These are phyloP conservation scores for Crepidotus sp. DNA, from an alignment of 1,284 basidiomycete genomes.

Conservation along the genomic window DNA sequence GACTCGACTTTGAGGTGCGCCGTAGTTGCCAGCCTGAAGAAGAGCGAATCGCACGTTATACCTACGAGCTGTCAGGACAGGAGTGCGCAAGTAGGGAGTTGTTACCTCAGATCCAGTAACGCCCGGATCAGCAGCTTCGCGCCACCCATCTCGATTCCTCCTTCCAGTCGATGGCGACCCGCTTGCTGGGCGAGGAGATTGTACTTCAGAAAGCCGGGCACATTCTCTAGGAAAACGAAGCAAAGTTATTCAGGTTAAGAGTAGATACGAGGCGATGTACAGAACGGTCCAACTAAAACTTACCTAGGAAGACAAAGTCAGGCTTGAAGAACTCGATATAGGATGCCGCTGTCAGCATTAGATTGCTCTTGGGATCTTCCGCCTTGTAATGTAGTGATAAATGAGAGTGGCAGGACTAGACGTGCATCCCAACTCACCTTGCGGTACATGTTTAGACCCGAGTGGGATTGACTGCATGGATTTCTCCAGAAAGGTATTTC, in stretches of 20 bases:
- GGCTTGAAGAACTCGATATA: constrained; percentile 57
- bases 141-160: constrained; percentile 59
- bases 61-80: constrained; percentile 27
- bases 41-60: constrained; percentile 60
- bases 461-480: constrained; percentile 42
- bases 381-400: constrained; percentile 19
- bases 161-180: constrained; percentile 38
- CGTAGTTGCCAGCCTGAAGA: constrained; percentile 65
- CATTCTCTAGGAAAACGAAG: constrained; percentile 66
- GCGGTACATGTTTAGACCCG: constrained; percentile 47
- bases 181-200: constrained; percentile 45
- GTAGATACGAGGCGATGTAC: no score
- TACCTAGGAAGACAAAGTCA: constrained; percentile 59
- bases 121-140: constrained; percentile 54
- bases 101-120: constrained; percentile 52
- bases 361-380: constrained; percentile 45
- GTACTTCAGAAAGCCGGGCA: constrained; percentile 55
- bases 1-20: constrained; percentile 58
- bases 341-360: constrained; percentile 51
- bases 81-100: no score
- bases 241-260: no score
- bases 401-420: background rate
- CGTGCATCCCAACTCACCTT: constrained; percentile 17
- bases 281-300: no score
- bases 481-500: background rate